Evolutionary conservation across 2,329 filamentous ascomycete genomes (phyloP), one percentile per base, ranked within the genome.

Genomic region (Pestalotiopsis sp.): DNA sequence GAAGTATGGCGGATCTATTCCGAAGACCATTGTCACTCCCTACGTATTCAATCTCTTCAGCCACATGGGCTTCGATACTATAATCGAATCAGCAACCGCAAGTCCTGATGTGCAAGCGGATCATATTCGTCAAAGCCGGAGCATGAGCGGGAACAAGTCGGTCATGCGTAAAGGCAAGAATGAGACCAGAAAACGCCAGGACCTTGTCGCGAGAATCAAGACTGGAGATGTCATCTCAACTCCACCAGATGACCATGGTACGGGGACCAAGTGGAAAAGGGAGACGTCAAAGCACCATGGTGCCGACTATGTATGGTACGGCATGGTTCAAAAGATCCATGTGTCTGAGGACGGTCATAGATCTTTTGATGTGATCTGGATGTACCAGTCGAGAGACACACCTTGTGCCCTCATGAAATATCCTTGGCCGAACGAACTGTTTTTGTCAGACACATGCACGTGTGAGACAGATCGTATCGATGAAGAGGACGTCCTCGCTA

Each of bases 361-460:
- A 0, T 80, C 81, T 1, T 88, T 94, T 12, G 85, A 91, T 67
- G 87, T 94, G 0, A 84, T 92, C 1, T 96, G 93, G 93, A 82
- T 96, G 0, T 95, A 95, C 72, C 84, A 87, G 2, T 87, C 93
- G 0, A 82, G 84, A 0, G 91, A 96, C 67, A 96, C 93, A 0
- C 87, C 91, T 0, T 92, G 94, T 58, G 87, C 85, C 0, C 80
- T 86, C 5, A 90, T 91, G 79, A 85, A 84, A 11, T 97, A 95
- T 72, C 91, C 91, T 0, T 90, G 89, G 78, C 70, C 80, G 0
- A 92, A 94, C 65, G 93, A 97, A 78, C 78, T 96, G 0, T 96
- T 96, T 70, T 79, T 95, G 0, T 93, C 90, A 0, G 88, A 94
- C 65, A 89, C 94, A 69, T 95, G 93, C 79, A 92, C 90, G 1